Percentiles rank a stretch among this genome's conserved stretches.
Evolutionary conservation across 2,329 filamentous ascomycete species (phyloP).

Genomic region (Tolypocladium endophyticum): DNA sequence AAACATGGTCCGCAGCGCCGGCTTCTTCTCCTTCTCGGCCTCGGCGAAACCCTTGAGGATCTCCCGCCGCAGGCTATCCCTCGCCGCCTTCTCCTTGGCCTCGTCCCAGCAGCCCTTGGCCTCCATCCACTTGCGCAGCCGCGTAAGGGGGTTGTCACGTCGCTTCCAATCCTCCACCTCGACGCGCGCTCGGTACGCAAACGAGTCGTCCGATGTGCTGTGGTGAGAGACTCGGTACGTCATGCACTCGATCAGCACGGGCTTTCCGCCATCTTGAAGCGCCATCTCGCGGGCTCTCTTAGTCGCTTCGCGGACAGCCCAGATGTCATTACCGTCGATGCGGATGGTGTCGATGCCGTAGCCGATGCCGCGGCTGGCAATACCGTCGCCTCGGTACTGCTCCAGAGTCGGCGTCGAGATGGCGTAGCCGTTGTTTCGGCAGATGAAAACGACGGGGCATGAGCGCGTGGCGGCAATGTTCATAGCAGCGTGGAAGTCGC

Average conservation of each 20-base stretch:
- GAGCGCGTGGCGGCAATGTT: constrained; percentile 84
- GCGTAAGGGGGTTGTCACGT: constrained; percentile 77
- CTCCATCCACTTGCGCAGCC: constrained; percentile 86
- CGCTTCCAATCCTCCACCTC: constrained; percentile 96
- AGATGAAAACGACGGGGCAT: constrained; percentile 84
- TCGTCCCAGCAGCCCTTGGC: constrained; percentile 76
- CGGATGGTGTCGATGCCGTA: constrained; percentile 93
- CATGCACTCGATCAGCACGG: constrained; percentile 89
- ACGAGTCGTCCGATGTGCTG: constrained; percentile 93
- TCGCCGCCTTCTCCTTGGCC: constrained; percentile 61
- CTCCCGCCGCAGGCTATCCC: constrained; percentile 58
- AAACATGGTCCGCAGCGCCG: constrained; percentile 62
- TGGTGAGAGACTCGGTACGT: constrained; percentile 97
- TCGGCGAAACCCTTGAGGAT: constrained; percentile 75
- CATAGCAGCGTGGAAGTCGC: constrained; percentile 82
- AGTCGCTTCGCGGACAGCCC: constrained; percentile 75
- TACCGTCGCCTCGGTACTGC: constrained; percentile 85
- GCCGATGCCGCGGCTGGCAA: constrained; percentile 74
- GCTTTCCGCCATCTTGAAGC: constrained; percentile 67
- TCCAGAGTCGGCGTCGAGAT: constrained; percentile 85
- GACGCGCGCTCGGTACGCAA: constrained; percentile 84
- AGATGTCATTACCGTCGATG: constrained; percentile 90
- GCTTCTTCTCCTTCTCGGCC: constrained; percentile 74
- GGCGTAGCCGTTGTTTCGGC: constrained; percentile 86
- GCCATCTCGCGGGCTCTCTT: constrained; percentile 68